Evolutionary conservation across 1,284 basidiomycete species (phyloP).

Genomic region (Rhodotorula sp.): DNA sequence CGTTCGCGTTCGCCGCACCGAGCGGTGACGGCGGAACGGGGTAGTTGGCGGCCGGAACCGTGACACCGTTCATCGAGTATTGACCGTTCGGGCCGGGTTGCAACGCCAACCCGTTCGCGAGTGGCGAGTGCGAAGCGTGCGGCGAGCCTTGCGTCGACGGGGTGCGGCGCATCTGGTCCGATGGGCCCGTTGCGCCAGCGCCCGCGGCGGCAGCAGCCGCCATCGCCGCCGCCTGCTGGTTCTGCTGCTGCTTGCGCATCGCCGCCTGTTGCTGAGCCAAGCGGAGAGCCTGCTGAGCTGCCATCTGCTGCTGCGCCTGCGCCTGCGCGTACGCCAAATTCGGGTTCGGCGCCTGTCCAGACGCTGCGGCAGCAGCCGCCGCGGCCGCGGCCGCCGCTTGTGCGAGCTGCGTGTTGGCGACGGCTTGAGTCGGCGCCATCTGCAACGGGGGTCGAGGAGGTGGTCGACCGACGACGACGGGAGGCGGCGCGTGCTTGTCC

Average conservation of each 20-base stretch:
- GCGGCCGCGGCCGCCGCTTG: background rate
- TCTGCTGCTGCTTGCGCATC: constrained; percentile 17
- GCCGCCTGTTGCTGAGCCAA: constrained; percentile 19
- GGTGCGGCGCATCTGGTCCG: constrained; percentile 23
- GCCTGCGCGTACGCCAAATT: constrained; percentile 19
- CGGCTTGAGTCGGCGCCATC: constrained; percentile 24
- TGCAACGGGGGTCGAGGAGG: constrained; percentile 28
- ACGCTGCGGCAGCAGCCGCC: background rate
- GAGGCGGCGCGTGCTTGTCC: constrained; percentile 34
- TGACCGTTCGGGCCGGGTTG: constrained; percentile 16
- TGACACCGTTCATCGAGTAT: background rate
- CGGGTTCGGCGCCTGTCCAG: background rate
- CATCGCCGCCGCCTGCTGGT: background rate
- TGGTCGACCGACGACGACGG: constrained; percentile 39
- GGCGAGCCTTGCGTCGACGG: constrained; percentile 21
- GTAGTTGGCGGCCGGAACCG: background rate
- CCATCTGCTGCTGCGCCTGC: constrained; percentile 27
- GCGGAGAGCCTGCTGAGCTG: constrained; percentile 15
- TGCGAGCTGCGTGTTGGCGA: background rate
- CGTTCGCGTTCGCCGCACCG: constrained; percentile 6
- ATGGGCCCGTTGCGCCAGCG: background rate
- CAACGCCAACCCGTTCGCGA: constrained; percentile 7
- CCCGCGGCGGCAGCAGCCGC: constrained; percentile 8
- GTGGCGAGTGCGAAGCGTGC: constrained; percentile 11
- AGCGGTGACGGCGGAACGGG: constrained; percentile 11